Evolutionary conservation across 1,284 basidiomycete species (phyloP).

Genomic region (Cryptococcus sp.): DNA sequence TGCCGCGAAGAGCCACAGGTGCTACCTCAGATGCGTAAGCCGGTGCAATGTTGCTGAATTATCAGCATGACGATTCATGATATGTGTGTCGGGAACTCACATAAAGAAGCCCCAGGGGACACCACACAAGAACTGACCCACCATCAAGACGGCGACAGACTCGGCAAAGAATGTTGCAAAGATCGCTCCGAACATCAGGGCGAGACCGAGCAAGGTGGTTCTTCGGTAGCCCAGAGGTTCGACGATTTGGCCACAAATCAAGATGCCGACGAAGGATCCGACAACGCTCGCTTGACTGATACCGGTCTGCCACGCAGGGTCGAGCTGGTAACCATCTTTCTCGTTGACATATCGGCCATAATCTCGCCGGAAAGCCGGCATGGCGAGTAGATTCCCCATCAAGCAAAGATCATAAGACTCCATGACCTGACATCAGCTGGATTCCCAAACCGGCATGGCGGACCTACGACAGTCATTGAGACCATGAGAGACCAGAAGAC

Average conservation of each 20-base stretch:
- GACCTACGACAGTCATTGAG: slow-evolving; percentile 14
- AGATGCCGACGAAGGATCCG: slow-evolving; percentile 42
- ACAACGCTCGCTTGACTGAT: slow-evolving; percentile 36
- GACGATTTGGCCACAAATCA: not conserved
- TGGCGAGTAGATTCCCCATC: slow-evolving; percentile 1
- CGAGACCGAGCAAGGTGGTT: slow-evolving; percentile 22
- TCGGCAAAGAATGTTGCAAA: slow-evolving; percentile 27
- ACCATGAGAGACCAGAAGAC: slow-evolving; percentile 48
- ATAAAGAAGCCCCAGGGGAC: slow-evolving; percentile 27
- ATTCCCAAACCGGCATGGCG: too few species aligned
- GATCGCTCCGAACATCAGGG: slow-evolving; percentile 17
- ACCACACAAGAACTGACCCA: slow-evolving; percentile 31
- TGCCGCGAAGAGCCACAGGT: slow-evolving; percentile 35
- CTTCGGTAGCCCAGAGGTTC: slow-evolving; percentile 36
- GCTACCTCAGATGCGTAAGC: slow-evolving; percentile 38
- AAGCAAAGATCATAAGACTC: slow-evolving; percentile 1
- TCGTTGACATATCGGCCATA: not conserved
- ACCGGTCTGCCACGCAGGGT: slow-evolving; percentile 47
- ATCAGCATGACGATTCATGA: not conserved
- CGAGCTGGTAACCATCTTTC: slow-evolving; percentile 38
- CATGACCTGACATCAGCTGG: not conserved
- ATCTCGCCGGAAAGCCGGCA: not conserved
- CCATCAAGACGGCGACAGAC: slow-evolving; percentile 21
- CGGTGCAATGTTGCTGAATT: slow-evolving; percentile 6
- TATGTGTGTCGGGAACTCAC: slow-evolving; percentile 13